These are phyloP conservation scores for Pythium periplocum DNA, from an alignment of 352 stramenopile genomes.

Conservation along the genomic window DNA sequence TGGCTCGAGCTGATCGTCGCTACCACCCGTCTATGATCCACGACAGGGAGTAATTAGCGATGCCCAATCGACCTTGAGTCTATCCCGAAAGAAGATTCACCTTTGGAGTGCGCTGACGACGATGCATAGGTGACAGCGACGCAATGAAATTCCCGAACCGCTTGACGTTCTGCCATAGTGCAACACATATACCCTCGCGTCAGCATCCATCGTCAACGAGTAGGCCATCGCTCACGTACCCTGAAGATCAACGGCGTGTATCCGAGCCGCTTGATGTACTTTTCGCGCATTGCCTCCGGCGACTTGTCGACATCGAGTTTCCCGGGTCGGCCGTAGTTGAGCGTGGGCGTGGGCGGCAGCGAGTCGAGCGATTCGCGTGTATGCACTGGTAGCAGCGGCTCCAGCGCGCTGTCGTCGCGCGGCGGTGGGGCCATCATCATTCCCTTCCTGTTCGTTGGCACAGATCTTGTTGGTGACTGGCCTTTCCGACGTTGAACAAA, in stretches of 20 bases:
- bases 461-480: too few relatives aligned
- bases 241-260: slow-evolving; percentile 82
- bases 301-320: slow-evolving; percentile 19
- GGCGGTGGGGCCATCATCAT: neutral
- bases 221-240: slow-evolving; percentile 21
- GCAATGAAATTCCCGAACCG: slow-evolving; percentile 68
- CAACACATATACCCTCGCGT: neutral
- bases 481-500: too few relatives aligned
- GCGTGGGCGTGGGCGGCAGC: slow-evolving; percentile 11
- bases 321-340: slow-evolving; percentile 12
- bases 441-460: too few relatives aligned
- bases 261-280: slow-evolving; percentile 66
- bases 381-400: slow-evolving; percentile 50
- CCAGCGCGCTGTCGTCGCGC: slow-evolving; percentile 17
- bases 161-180: slow-evolving; percentile 44
- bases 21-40: slow-evolving; percentile 15
- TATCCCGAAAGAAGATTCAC: slow-evolving; percentile 1
- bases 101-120: slow-evolving; percentile 8
- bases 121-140: slow-evolving; percentile 62
- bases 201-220: neutral
- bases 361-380: neutral
- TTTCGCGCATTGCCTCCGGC: slow-evolving; percentile 44
- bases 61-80: too few relatives aligned
- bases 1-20: slow-evolving; percentile 38
- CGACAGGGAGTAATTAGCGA: neutral